Conservation (phyloP, 768 basidiomycete genomes). For the Amanita molliuscula region DNA sequence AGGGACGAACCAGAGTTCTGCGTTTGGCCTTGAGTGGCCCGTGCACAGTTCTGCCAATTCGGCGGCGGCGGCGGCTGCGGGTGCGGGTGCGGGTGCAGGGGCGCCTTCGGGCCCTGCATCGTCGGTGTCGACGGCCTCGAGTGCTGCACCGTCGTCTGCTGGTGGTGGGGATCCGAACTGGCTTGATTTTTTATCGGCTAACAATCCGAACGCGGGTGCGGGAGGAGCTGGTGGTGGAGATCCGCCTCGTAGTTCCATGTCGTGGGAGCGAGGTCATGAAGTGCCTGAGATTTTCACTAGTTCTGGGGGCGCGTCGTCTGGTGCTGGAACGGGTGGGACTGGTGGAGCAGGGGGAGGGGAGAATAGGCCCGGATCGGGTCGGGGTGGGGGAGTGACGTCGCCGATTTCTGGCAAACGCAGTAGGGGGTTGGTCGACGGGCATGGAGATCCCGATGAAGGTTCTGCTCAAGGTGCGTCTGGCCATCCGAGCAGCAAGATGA, state of each 20-base stretch:
- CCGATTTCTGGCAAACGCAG: background rate
- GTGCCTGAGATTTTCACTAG: background rate
- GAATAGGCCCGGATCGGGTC: background rate
- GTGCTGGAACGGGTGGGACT: background rate
- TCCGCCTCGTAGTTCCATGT: slow-evolving; percentile 12
- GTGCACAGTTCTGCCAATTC: slow-evolving; percentile 16
- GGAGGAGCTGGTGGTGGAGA: background rate
- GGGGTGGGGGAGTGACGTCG: background rate
- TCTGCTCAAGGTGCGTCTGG: background rate
- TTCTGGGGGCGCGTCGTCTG: background rate
- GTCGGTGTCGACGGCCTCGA: slow-evolving; percentile 5
- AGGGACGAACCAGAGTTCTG: slow-evolving; percentile 6
- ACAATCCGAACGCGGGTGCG: slow-evolving; percentile 1
- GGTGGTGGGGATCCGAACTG: slow-evolving; percentile 14
- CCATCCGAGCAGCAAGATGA: background rate
- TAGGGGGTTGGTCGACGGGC: background rate
- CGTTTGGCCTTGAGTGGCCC: slow-evolving; percentile 25
- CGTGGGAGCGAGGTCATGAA: slow-evolving; percentile 20
- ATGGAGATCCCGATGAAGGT: background rate
- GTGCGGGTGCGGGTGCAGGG: background rate
- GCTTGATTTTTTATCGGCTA: slow-evolving; percentile 21
- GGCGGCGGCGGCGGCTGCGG: background rate
- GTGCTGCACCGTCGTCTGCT: slow-evolving; percentile 5
- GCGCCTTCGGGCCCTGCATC: slow-evolving; percentile 8
- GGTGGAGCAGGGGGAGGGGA: background rate